A percentile compares a stretch with the other conserved stretches of the same genome.
These are phyloP conservation scores for Clarireedia homoeocarpa DNA, from an alignment of 2,329 filamentous ascomycete species.

Conservation along the genomic window DNA sequence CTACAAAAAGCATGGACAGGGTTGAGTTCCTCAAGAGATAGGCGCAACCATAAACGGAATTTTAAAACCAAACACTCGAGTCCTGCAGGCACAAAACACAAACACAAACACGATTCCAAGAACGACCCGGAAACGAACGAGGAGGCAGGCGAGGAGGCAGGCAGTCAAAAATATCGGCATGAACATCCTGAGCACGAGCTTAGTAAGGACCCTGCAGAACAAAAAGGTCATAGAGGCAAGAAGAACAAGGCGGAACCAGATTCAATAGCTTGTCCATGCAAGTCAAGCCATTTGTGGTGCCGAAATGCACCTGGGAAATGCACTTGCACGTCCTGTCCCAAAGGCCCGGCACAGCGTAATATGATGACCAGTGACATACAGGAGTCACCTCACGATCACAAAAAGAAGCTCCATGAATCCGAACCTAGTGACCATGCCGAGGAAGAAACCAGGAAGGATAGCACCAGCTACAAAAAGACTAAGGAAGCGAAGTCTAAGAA, in stretches of 20 bases:
- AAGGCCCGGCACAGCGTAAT: not conserved
- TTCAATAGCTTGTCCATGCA: conserved; percentile 1
- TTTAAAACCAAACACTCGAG: not conserved
- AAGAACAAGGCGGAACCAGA: not conserved
- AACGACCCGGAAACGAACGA: not conserved
- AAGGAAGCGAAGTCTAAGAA: not conserved
- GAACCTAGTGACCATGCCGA: no score
- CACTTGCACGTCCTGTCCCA: conserved; percentile 4
- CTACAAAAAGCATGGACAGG: conserved; percentile 71
- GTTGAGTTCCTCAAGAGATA: conserved; percentile 43
- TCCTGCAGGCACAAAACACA: no score
- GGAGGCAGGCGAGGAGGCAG: not conserved
- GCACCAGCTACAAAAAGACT: not conserved
- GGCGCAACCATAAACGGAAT: conserved; percentile 37
- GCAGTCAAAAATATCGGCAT: no score
- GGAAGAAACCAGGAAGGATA: not conserved
- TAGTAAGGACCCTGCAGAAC: not conserved
- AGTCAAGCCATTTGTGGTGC: conserved; percentile 6
- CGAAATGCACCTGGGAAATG: conserved; percentile 1
- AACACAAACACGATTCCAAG: no score
- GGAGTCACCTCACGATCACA: no score
- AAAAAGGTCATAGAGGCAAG: not conserved
- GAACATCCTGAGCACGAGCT: no score
- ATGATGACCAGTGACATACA: no score
- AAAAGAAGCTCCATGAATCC: no score